A percentile compares a stretch with the other conserved stretches of the same genome.
Evolutionary conservation across 169 alveolate genomes (phyloP).

Genomic region (Perkinsus olseni): DNA sequence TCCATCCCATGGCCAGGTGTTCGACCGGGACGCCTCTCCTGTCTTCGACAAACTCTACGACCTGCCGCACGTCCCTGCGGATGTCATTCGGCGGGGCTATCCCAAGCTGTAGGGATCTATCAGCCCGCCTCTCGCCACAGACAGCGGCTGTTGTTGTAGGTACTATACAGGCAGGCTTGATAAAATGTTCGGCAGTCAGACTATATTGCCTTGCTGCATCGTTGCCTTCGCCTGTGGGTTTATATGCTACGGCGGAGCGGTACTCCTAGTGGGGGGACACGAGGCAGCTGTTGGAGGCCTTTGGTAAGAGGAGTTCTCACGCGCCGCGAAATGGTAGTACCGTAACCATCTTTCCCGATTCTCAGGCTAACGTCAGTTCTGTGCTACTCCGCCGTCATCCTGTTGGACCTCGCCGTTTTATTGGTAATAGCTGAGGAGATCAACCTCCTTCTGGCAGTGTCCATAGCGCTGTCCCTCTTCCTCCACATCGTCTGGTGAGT

Average conservation of each 20-base stretch:
- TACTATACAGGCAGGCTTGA: background rate
- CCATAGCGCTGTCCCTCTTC: background rate
- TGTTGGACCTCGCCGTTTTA: background rate
- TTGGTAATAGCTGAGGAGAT: background rate
- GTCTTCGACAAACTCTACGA: background rate
- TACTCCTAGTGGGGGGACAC: background rate
- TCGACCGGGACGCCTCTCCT: background rate
- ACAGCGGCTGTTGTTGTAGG: background rate
- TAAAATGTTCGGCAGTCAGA: background rate
- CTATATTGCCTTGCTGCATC: background rate
- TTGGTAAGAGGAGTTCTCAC: background rate
- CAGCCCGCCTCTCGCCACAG: background rate
- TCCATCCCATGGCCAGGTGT: no score
- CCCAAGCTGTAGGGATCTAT: background rate
- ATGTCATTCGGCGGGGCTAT: background rate
- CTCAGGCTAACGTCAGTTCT: background rate
- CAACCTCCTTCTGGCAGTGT: background rate
- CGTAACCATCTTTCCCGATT: background rate
- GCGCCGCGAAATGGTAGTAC: background rate
- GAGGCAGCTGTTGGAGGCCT: background rate
- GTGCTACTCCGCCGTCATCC: background rate
- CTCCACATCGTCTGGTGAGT: background rate
- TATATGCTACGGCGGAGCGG: background rate
- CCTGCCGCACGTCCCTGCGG: background rate
- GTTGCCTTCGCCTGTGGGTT: background rate